Base-by-base conservation (phyloP, 1,139 yeast genomes). In the Arxiozyma slooffiae region DNA sequence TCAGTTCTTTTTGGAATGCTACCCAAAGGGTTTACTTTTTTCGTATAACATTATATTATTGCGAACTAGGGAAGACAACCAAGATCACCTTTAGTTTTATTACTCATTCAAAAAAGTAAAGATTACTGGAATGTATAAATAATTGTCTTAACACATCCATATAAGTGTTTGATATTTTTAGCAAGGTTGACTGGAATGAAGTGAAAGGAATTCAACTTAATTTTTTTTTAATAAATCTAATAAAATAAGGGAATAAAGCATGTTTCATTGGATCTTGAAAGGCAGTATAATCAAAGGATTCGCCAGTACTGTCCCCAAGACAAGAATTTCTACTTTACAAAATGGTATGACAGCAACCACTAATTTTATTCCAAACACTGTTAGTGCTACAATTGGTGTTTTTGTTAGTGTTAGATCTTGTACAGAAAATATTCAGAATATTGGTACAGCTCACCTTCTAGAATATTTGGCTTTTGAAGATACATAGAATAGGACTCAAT, bases 381-480 rank as follows among this genome's bases (percentile, higher is more conserved):
- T 83, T 60, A 89, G 97, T 42, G 97, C 98, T 56, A 92, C 98
- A 2, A 97, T 94, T 14, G 98, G 97, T 2, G 92, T 92, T 46
- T 74, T 75, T 67, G 90, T 92, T 57, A 96, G 92, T 68, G 97
- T 98, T 45, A 98, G 99, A 1, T 90, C 97, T 1, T 77, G 99
- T 55, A 97, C 97, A 2, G 99, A 92, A 70, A 85, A 82, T 62
- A 80, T 82, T 48, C 75, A 76, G 63, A 78, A 78, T 64, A 88
- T 89, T 61, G 99, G 99, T 45, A 90, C 97, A 14, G 99, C 99
- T 0, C 99, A 92, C 70, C 94, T 92, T 66, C 73, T 92, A 52
- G 99, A 92, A 69, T 98, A 92, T 70, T 74, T 92, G 61, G 95
- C 97, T 3, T 92, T 92, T 73, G 94, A 92, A 71, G 99, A 98